Percentiles rank a stretch among this genome's conserved stretches.
phyloP scores from a whole-genome alignment of 2,329 filamentous ascomycete species.

The Aspergillus niger region DNA sequence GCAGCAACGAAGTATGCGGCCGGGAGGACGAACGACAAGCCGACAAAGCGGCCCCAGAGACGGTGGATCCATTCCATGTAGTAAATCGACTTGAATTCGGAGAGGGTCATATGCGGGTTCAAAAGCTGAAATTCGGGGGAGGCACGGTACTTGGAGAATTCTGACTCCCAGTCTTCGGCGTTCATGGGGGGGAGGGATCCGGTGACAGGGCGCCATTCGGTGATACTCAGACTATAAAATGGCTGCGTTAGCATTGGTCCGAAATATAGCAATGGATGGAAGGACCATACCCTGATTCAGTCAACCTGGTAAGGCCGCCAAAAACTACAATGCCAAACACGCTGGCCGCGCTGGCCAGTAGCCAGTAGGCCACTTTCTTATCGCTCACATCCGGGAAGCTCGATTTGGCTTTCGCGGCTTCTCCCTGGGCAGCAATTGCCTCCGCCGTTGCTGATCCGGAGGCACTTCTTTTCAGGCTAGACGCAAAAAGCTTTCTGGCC shows the following conservation, averaged over 20 bases:
- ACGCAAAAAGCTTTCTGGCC: slow-evolving; percentile 33
- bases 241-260: slow-evolving; percentile 5
- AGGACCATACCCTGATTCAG: slow-evolving; percentile 77
- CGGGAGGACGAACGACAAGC: slow-evolving; percentile 84
- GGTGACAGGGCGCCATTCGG: slow-evolving; percentile 97
- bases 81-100: slow-evolving; percentile 98
- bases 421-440: slow-evolving; percentile 25
- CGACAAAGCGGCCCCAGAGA: slow-evolving; percentile 90
- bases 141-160: slow-evolving; percentile 88
- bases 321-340: slow-evolving; percentile 98
- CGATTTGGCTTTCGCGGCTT: slow-evolving; percentile 33
- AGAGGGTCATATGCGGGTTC: slow-evolving; percentile 88
- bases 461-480: slow-evolving; percentile 24
- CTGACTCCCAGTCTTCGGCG: slow-evolving; percentile 80
- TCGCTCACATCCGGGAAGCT: slow-evolving; percentile 64
- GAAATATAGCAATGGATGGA: background rate
- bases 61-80: slow-evolving; percentile 99
- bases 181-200: slow-evolving; percentile 83
- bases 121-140: slow-evolving; percentile 91
- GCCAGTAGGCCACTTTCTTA: slow-evolving; percentile 85
- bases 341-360: slow-evolving; percentile 84
- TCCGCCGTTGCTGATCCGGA: slow-evolving; percentile 24
- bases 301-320: slow-evolving; percentile 88
- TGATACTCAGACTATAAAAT: slow-evolving; percentile 78
- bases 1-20: slow-evolving; percentile 85